Evolutionary conservation across 2,329 filamentous ascomycete species (phyloP).

Genomic region (Exutisphaerella laricina): DNA sequence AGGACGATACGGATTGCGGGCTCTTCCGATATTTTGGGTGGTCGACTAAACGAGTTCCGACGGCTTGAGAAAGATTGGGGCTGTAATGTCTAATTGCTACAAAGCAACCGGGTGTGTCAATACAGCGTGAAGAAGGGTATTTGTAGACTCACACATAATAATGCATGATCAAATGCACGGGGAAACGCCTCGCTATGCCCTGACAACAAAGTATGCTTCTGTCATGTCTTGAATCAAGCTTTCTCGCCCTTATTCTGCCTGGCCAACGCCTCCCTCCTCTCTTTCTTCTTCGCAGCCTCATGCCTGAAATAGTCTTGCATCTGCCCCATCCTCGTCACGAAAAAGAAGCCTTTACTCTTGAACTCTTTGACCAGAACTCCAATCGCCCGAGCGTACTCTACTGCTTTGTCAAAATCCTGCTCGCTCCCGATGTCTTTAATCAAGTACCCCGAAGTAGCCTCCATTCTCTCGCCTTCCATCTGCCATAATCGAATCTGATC

Average conservation of each 20-base stretch:
- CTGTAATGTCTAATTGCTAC: background rate
- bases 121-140: background rate
- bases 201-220: background rate
- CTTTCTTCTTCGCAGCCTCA: constrained; percentile 42
- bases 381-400: constrained; percentile 76
- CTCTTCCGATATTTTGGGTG: no score
- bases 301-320: constrained; percentile 69
- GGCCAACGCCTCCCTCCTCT: constrained; percentile 17
- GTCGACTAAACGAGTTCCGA: no score
- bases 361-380: constrained; percentile 86
- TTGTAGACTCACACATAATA: constrained; percentile 6
- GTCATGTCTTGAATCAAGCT: background rate
- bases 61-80: no score
- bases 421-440: constrained; percentile 72
- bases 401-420: constrained; percentile 64
- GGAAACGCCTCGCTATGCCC: constrained; percentile 21
- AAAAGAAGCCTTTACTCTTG: constrained; percentile 75
- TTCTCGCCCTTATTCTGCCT: constrained; percentile 5
- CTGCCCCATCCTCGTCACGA: constrained; percentile 86
- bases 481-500: constrained; percentile 98
- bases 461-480: constrained; percentile 92
- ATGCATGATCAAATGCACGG: background rate
- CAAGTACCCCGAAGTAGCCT: constrained; percentile 72
- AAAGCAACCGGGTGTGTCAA: background rate
- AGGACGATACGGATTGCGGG: background rate